Evolutionary conservation across 306 rosid genomes (phyloP).

Genomic region (Fragaria ananassa): DNA sequence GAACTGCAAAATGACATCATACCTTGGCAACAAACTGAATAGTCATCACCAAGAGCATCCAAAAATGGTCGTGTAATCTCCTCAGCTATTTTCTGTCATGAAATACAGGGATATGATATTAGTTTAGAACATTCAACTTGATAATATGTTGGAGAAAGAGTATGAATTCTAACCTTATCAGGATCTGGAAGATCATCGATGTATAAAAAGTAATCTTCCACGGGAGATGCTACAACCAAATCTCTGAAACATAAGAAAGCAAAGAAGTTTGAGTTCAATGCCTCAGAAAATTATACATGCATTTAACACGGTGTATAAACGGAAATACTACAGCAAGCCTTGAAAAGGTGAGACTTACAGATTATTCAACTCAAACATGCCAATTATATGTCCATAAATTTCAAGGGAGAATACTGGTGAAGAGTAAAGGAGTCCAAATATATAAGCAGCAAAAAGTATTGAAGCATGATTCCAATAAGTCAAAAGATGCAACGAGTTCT

Average conservation of each 20-base stretch:
- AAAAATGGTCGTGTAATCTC: conserved; percentile 68
- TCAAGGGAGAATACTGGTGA: conserved; percentile 83
- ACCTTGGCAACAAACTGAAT: conserved; percentile 87
- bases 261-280: conserved; percentile 11
- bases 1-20: conserved; percentile 23
- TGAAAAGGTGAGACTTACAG: conserved; percentile 52
- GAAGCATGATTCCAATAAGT: conserved; percentile 20
- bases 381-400: conserved; percentile 84
- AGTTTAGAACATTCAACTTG: conserved; percentile 7
- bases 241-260: conserved; percentile 55
- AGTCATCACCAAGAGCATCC: conserved; percentile 85
- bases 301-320: neutral
- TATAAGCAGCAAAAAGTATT: conserved; percentile 17
- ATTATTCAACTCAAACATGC: conserved; percentile 97
- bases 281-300: neutral
- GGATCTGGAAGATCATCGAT: conserved; percentile 63
- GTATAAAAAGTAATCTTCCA: conserved; percentile 89
- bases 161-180: conserved; percentile 55
- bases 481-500: conserved; percentile 22
- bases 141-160: conserved; percentile 3
- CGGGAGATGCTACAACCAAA: conserved; percentile 92
- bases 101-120: conserved; percentile 16
- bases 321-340: neutral
- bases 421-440: conserved; percentile 52
- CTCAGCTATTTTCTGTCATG: conserved; percentile 71